Conservation (phyloP, 495 filamentous ascomycete genomes). For the Filosporella fistucella region DNA sequence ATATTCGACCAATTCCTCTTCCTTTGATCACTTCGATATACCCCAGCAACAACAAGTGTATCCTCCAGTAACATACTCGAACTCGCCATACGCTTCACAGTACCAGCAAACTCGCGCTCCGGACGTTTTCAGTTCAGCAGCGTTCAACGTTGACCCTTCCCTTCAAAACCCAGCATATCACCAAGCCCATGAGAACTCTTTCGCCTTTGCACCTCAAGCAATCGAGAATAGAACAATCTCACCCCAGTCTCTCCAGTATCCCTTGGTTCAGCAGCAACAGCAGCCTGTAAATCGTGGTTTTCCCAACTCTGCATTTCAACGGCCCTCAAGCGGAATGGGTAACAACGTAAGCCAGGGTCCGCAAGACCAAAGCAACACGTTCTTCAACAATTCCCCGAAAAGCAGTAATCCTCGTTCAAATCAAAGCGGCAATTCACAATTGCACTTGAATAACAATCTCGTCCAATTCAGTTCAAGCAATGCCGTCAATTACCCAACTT, state of each 20-base stretch:
- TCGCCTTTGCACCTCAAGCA: conserved; percentile 15
- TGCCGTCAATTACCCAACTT: too few relatives aligned
- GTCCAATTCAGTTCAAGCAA: too few relatives aligned
- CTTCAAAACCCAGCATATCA: conserved; percentile 10
- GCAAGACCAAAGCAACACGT: conserved; percentile 7
- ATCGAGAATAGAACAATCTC: conserved; percentile 14
- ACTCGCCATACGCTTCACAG: conserved; percentile 18
- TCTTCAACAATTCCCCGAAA: not conserved
- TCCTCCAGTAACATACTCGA: conserved; percentile 11
- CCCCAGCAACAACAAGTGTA: conserved; percentile 19
- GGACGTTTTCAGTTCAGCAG: conserved; percentile 10
- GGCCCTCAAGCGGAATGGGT: not conserved
- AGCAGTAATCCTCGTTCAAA: too few relatives aligned
- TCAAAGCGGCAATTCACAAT: conserved; percentile 9
- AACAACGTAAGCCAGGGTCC: conserved; percentile 8
- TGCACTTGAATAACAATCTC: too few relatives aligned
- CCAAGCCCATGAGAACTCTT: conserved; percentile 9
- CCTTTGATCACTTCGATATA: conserved; percentile 15
- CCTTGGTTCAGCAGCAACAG: conserved; percentile 3
- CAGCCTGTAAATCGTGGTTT: conserved; percentile 5
- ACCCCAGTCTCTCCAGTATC: conserved; percentile 21
- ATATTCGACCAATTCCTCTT: conserved; percentile 25
- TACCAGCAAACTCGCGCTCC: conserved; percentile 15
- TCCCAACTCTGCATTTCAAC: conserved; percentile 7
- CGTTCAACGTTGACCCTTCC: conserved; percentile 20